Evolutionary conservation across 169 alveolate species (phyloP).

Genomic region (Plasmodium reichenowi): DNA sequence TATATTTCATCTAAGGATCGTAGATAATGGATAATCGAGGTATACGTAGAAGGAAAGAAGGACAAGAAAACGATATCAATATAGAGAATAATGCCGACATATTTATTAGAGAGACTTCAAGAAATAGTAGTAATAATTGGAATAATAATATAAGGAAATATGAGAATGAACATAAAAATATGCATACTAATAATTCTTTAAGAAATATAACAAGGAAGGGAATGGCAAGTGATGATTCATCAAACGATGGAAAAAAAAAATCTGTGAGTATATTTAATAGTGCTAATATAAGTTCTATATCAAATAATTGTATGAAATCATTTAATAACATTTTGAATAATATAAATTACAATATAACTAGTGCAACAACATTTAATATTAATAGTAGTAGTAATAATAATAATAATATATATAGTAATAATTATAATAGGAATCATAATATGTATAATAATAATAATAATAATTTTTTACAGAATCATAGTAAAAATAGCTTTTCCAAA

Average conservation of each 20-base stretch:
- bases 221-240: constrained; percentile 9
- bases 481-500: too few species aligned
- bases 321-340: constrained; percentile 49
- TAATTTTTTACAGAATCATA: too few species aligned
- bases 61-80: constrained; percentile 36
- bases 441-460: too few species aligned
- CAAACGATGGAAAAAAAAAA: constrained; percentile 50
- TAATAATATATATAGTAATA: neutral
- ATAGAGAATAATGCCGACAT: neutral
- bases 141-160: constrained; percentile 13
- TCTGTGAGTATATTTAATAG: constrained; percentile 47
- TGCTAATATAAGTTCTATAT: constrained; percentile 57
- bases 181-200: neutral
- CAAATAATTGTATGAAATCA: constrained; percentile 68
- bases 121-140: neutral
- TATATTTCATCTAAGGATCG: neutral
- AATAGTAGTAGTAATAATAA: neutral
- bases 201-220: constrained; percentile 26
- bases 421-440: too few species aligned
- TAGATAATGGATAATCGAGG: constrained; percentile 67
- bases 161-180: constrained; percentile 13
- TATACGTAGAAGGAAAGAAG: constrained; percentile 72
- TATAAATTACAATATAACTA: constrained; percentile 46
- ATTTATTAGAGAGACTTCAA: constrained; percentile 17
- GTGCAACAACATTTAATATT: constrained; percentile 2